phyloP scores from a whole-genome alignment of 2,329 filamentous ascomycete genomes.

The Epicoccum nigrum region DNA sequence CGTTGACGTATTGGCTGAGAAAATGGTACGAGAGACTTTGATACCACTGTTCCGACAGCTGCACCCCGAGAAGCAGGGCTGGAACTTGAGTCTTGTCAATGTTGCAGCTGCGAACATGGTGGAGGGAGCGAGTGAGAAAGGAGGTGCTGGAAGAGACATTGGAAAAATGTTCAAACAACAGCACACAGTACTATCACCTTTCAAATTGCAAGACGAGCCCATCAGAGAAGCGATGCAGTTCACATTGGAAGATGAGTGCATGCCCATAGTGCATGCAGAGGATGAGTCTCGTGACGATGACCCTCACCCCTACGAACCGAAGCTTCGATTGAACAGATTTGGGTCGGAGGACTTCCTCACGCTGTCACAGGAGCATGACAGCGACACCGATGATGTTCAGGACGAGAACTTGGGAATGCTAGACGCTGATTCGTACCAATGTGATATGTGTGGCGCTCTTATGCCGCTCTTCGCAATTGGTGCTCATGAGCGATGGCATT shows the following conservation, averaged over 20 bases:
- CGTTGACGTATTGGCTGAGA: conserved; percentile 67
- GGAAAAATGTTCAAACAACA: conserved; percentile 80
- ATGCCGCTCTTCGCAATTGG: conserved; percentile 65
- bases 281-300: not conserved
- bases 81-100: conserved; percentile 85
- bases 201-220: not conserved
- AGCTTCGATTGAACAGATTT: conserved; percentile 1
- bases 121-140: conserved; percentile 53
- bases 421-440: conserved; percentile 45
- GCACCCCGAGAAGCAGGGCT: conserved; percentile 70
- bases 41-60: conserved; percentile 76
- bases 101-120: conserved; percentile 86
- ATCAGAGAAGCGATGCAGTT: too few relatives aligned
- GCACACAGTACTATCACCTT: conserved; percentile 66
- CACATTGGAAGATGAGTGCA: too few relatives aligned
- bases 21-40: conserved; percentile 71
- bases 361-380: conserved; percentile 27
- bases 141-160: conserved; percentile 72
- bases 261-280: too few relatives aligned
- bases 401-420: conserved; percentile 44
- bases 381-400: conserved; percentile 27
- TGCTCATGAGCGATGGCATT: conserved; percentile 63
- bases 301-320: not conserved
- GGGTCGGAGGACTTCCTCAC: conserved; percentile 45
- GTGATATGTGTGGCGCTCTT: conserved; percentile 58